A percentile compares a stretch with the other conserved stretches of the same genome.
Evolutionary conservation across 139 green algal species (phyloP).

Genomic region (Chlorella sorokiniana): DNA sequence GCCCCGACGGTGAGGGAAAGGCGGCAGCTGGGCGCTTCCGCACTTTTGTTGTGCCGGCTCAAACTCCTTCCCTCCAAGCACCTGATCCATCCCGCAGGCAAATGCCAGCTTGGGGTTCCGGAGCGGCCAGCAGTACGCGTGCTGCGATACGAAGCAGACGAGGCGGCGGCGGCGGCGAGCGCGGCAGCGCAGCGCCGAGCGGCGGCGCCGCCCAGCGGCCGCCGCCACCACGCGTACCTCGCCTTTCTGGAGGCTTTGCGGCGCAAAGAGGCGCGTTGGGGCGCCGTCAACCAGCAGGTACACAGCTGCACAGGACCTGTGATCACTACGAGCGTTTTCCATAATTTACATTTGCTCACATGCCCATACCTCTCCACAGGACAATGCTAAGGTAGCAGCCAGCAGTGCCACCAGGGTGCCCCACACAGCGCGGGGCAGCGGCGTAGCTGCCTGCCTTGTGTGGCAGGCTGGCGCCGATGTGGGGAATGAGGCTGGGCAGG

Average conservation of each 20-base stretch:
- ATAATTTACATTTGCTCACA: too few relatives aligned
- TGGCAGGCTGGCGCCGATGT: too few relatives aligned
- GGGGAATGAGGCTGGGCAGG: too few relatives aligned
- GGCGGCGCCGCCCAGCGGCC: not conserved
- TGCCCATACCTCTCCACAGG: too few relatives aligned
- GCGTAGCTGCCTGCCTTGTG: not conserved
- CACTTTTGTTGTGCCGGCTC: too few relatives aligned
- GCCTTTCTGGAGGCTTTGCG: not conserved
- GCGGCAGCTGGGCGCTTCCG: too few relatives aligned
- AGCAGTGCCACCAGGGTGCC: too few relatives aligned
- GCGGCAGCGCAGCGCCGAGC: not conserved
- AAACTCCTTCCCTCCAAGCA: not conserved
- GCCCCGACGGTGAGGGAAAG: not conserved
- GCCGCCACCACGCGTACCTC: conserved; percentile 3
- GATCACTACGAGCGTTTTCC: not conserved
- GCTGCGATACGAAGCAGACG: conserved; percentile 10
- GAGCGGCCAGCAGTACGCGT: not conserved
- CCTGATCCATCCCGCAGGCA: not conserved
- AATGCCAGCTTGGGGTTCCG: too few relatives aligned
- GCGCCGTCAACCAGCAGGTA: not conserved
- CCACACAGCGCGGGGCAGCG: too few relatives aligned
- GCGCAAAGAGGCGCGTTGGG: not conserved
- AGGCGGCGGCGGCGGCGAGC: not conserved
- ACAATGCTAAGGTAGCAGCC: not conserved
- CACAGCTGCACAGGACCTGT: not conserved